Conservation (phyloP, 164 flowering plant genomes). For the Cinnamomum chago region DNA sequence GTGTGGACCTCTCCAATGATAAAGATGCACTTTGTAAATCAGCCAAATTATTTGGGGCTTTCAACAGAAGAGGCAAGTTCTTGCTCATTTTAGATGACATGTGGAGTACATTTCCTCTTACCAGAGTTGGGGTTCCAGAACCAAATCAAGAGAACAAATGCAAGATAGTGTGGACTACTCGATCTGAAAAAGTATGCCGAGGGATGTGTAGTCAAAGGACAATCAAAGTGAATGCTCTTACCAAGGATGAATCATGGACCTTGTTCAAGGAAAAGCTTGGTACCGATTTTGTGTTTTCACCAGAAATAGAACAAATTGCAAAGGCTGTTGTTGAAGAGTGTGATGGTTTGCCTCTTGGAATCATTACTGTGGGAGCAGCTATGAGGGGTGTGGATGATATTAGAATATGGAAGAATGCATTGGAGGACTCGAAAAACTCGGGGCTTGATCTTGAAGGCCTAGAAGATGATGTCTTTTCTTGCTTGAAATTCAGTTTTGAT, state of each 20-base stretch:
- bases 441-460: not conserved
- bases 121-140: slow-evolving; percentile 2
- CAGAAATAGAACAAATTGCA: not conserved
- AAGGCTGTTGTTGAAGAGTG: not conserved
- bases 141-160: slow-evolving; percentile 1
- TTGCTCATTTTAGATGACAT: slow-evolving; percentile 11
- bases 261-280: slow-evolving; percentile 3
- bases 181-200: slow-evolving; percentile 5
- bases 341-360: not conserved
- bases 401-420: not conserved
- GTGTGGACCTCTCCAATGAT: not conserved
- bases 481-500: not conserved
- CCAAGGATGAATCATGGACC: slow-evolving; percentile 9
- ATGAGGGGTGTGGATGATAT: not conserved
- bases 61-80: slow-evolving; percentile 1
- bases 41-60: not conserved
- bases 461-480: not conserved
- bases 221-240: slow-evolving; percentile 5
- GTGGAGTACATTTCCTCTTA: slow-evolving; percentile 2
- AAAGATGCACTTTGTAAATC: not conserved
- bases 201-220: slow-evolving; percentile 2
- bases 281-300: not conserved
- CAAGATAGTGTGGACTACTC: slow-evolving; percentile 6
- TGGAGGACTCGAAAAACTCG: not conserved
- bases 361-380: not conserved